Percentiles rank a stretch among this genome's conserved stretches.
Conservation (phyloP, 73 alveolate genomes). For the Paramecium octaurelia region DNA sequence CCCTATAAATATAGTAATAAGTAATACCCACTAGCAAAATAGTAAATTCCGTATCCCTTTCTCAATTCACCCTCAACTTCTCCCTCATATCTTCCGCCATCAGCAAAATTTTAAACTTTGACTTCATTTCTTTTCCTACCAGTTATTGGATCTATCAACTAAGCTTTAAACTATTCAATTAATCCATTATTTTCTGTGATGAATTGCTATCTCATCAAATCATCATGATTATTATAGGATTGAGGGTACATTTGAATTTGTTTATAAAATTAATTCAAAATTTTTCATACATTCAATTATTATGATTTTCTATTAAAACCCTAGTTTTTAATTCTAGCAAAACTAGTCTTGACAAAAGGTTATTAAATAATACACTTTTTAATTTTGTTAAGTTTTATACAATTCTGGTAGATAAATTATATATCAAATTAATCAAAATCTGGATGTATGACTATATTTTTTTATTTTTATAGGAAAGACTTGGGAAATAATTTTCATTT, state of each 20-base stretch:
- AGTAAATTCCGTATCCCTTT: conserved; percentile 59
- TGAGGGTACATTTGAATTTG: conserved; percentile 28
- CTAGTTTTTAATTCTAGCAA: background rate
- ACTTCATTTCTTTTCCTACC: conserved; percentile 52
- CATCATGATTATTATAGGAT: background rate
- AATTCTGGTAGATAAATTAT: background rate
- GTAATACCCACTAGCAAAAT: background rate
- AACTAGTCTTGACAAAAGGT: too few species aligned
- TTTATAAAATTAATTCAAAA: background rate
- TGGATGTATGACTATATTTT: too few species aligned
- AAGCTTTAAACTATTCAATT: background rate
- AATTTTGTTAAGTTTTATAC: too few species aligned
- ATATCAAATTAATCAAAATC: too few species aligned
- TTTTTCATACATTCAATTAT: background rate
- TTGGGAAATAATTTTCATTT: too few species aligned
- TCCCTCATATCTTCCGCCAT: conserved; percentile 63
- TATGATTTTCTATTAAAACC: background rate
- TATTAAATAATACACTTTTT: background rate
- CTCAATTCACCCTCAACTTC: conserved; percentile 40
- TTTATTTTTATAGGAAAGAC: too few species aligned
- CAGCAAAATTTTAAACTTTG: conserved; percentile 25
- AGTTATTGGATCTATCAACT: background rate
- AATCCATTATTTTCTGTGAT: background rate
- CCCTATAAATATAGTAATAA: background rate
- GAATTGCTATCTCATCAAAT: background rate